Conservation (phyloP, 2,329 filamentous ascomycete genomes). For the Fusarium acutatum region DNA sequence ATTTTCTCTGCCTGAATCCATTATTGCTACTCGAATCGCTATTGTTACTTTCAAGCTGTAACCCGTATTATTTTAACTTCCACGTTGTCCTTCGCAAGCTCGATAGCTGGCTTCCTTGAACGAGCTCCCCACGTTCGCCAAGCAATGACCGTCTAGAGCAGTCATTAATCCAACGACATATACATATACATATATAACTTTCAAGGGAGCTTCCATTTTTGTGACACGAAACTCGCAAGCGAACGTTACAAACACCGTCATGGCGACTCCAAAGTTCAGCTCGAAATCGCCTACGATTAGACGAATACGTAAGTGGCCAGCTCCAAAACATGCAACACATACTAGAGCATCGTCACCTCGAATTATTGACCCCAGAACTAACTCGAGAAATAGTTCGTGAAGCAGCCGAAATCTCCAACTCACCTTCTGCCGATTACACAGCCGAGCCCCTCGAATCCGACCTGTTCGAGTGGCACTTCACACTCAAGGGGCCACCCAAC, state of each 20-base stretch:
- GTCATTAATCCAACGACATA: not conserved
- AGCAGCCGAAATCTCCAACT: slow-evolving; percentile 82
- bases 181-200: not conserved
- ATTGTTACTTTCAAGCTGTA: not conserved
- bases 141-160: slow-evolving; percentile 9
- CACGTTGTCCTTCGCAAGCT: not conserved
- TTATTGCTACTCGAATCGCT: not conserved
- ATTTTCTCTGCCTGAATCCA: not conserved
- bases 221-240: not conserved
- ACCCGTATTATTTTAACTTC: not conserved
- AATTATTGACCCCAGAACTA: not conserved
- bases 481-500: slow-evolving; percentile 85
- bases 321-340: not conserved
- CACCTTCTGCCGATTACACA: slow-evolving; percentile 85
- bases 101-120: not conserved
- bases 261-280: slow-evolving; percentile 64
- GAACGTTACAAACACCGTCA: slow-evolving; percentile 22
- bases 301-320: slow-evolving; percentile 73
- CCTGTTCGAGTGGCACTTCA: slow-evolving; percentile 99
- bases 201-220: not conserved
- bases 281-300: slow-evolving; percentile 85
- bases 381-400: slow-evolving; percentile 71
- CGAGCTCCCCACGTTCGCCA: slow-evolving; percentile 12
- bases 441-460: slow-evolving; percentile 87
- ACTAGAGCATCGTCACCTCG: not conserved